Percentiles rank a stretch among this genome's conserved stretches.
Conservation (phyloP, 2,329 filamentous ascomycete species). For the Onygenales sp. region DNA sequence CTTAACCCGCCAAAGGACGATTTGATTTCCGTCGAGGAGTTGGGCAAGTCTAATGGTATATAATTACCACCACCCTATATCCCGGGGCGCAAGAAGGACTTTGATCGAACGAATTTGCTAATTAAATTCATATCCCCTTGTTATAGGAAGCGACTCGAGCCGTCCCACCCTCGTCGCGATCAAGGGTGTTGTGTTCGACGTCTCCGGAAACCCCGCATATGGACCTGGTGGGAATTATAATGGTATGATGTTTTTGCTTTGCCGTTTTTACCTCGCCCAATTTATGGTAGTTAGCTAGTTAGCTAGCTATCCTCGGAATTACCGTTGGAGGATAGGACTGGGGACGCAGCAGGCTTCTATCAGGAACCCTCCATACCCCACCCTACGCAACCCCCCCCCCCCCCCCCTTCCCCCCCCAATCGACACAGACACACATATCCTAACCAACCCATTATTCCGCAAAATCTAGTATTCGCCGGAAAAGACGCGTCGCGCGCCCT, state of each 20-base stretch:
- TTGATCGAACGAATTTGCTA: neutral
- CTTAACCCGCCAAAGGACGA: slow-evolving; percentile 82
- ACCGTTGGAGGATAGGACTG: no score
- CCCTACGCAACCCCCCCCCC: no score
- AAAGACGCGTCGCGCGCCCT: slow-evolving; percentile 93
- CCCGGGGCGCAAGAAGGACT: no score
- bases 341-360: no score
- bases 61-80: slow-evolving; percentile 4
- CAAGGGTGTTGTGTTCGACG: slow-evolving; percentile 90
- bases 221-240: slow-evolving; percentile 73
- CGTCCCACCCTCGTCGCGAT: slow-evolving; percentile 51
- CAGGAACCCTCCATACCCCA: no score
- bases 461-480: slow-evolving; percentile 71
- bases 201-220: slow-evolving; percentile 82
- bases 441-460: neutral
- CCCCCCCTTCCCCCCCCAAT: no score
- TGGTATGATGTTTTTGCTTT: slow-evolving; percentile 48
- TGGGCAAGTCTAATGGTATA: slow-evolving; percentile 76
- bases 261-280: neutral
- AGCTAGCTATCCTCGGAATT: no score
- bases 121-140: neutral
- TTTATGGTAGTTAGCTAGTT: no score
- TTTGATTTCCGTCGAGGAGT: slow-evolving; percentile 67
- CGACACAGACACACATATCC: neutral
- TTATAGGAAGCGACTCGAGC: slow-evolving; percentile 10